phyloP scores from a whole-genome alignment of 345 rosid genomes.

The Citropsis articulata region DNA sequence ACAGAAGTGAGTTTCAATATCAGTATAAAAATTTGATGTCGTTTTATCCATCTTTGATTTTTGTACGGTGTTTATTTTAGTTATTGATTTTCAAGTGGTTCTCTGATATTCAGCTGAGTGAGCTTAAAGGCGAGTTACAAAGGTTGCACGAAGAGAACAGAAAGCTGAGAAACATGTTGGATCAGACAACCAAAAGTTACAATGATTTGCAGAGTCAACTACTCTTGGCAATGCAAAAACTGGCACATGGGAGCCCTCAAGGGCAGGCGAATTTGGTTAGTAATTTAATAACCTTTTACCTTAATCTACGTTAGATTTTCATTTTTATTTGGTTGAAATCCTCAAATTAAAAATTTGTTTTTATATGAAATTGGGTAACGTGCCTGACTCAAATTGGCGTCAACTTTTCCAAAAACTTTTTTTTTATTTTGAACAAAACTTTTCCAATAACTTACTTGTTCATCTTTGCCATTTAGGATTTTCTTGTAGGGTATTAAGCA shows the following conservation, averaged over 20 bases:
- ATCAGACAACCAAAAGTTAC: slow-evolving; percentile 57
- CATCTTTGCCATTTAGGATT: slow-evolving; percentile 2
- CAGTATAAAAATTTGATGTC: not conserved
- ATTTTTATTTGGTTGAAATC: not conserved
- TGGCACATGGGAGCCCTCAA: slow-evolving; percentile 32
- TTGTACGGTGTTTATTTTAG: not conserved
- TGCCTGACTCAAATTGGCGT: slow-evolving; percentile 23
- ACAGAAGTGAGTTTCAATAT: slow-evolving; percentile 39
- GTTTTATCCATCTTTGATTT: not conserved
- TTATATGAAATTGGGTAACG: slow-evolving; percentile 26
- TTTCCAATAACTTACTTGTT: slow-evolving; percentile 11
- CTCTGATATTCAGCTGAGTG: slow-evolving; percentile 36
- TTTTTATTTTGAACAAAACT: no score
- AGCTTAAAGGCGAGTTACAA: slow-evolving; percentile 46
- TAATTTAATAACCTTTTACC: not conserved
- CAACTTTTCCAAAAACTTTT: slow-evolving; percentile 13
- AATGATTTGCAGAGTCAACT: slow-evolving; percentile 61
- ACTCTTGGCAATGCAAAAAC: slow-evolving; percentile 51
- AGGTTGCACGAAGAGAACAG: slow-evolving; percentile 67
- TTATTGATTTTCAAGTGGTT: not conserved
- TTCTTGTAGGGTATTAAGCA: not conserved
- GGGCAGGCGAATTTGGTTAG: slow-evolving; percentile 37
- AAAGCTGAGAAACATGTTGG: slow-evolving; percentile 57
- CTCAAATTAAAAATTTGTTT: not conserved
- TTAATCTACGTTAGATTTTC: not conserved